Conservation (phyloP, 2,329 filamentous ascomycete genomes). For the Monosporascus sp. region DNA sequence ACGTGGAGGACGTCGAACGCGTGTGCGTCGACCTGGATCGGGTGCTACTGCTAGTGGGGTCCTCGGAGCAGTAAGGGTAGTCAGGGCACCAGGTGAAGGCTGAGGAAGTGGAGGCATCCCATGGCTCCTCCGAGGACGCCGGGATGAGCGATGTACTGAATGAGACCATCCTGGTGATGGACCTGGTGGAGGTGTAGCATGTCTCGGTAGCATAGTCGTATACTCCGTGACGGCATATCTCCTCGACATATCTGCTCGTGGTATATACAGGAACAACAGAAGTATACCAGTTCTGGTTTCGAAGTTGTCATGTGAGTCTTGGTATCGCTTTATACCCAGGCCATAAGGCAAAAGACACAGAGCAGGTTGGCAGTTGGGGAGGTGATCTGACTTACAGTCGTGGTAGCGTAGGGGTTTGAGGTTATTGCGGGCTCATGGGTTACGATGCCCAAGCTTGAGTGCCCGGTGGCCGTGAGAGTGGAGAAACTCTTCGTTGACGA, state of each 20-base stretch:
- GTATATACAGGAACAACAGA: not conserved
- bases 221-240: not conserved
- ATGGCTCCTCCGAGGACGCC: not conserved
- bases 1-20: not conserved
- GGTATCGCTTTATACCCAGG: too few species aligned
- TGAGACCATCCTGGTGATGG: not conserved
- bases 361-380: not conserved
- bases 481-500: not conserved
- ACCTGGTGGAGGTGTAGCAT: not conserved
- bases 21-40: not conserved
- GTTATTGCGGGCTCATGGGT: not conserved
- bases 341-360: too few species aligned
- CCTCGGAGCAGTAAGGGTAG: not conserved
- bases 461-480: not conserved
- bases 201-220: not conserved
- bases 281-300: not conserved
- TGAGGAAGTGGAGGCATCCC: not conserved
- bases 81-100: not conserved
- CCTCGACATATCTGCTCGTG: not conserved
- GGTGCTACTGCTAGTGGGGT: not conserved
- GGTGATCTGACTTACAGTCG: not conserved
- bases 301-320: not conserved
- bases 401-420: not conserved
- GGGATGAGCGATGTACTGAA: not conserved
- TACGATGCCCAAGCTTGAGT: not conserved